Evolutionary conservation across 2,329 filamentous ascomycete species (phyloP), one percentile per base, ranked within the genome.

Genomic region (Byssoonygena ceratinophila): DNA sequence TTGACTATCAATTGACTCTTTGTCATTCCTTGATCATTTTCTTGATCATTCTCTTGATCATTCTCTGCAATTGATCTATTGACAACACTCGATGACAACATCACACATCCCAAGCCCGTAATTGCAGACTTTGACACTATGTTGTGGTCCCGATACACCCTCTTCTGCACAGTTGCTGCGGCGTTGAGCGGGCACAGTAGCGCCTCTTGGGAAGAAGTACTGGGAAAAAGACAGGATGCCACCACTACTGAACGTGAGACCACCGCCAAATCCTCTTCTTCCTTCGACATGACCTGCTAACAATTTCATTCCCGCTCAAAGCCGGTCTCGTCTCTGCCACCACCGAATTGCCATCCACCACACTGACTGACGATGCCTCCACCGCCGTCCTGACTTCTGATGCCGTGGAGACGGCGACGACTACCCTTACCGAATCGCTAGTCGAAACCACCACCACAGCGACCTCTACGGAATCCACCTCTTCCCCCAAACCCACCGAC

Each of bases 71-170:
- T n/a, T n/a, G n/a, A n/a, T n/a, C n/a, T n/a, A n/a, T n/a, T n/a
- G n/a, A n/a, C n/a, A n/a, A n/a, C n/a, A n/a, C n/a, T n/a, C n/a
- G n/a, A n/a, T n/a, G n/a, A n/a, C n/a, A n/a, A n/a, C n/a, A n/a
- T n/a, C n/a, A n/a, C n/a, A n/a, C n/a, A n/a, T n/a, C n/a, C 32
- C 32, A 5, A n/a, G 32, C 32, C 32, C 12, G 32, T 5, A 31
- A 36, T n/a, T n/a, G n/a, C n/a, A 4, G 14, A 23, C 3, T 25
- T 29, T 23, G 9, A 29, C 34, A 9, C 40, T 32, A 52, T 52
- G 50, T 32, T 29, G 8, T 52, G 41, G 50, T 47, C 44, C 4
- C 50, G 50, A 16, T 52, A 40, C 18, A 52, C 50, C 29, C 31
- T 52, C 23, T n/a, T 52, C 41, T 46, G 41, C 12, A n/a, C 44